Conservation (phyloP, 768 basidiomycete species). For the Obba rivulosa region DNA sequence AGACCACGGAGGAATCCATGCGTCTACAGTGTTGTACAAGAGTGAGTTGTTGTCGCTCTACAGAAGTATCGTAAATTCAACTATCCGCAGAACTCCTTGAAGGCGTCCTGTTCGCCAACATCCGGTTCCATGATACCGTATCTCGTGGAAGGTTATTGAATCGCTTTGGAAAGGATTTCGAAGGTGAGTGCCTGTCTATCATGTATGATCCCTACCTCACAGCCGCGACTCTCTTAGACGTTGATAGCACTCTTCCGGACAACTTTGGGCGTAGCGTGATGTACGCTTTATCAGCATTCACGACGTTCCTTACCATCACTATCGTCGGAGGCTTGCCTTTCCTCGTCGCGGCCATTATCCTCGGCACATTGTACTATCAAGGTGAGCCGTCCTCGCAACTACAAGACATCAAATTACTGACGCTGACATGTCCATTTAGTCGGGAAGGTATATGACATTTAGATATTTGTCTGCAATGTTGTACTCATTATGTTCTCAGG, state of each 20-base stretch:
- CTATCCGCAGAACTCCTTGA: slow-evolving; percentile 54
- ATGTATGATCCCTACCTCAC: slow-evolving; percentile 3
- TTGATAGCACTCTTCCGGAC: slow-evolving; percentile 80
- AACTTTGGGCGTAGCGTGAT: slow-evolving; percentile 78
- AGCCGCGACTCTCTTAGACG: slow-evolving; percentile 38
- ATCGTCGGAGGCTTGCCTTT: slow-evolving; percentile 78
- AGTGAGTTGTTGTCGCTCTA: slow-evolving; percentile 27
- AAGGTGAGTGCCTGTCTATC: slow-evolving; percentile 35
- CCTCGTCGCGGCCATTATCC: slow-evolving; percentile 47
- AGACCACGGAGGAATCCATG: slow-evolving; percentile 66
- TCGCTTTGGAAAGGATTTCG: slow-evolving; percentile 87
- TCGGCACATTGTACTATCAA: slow-evolving; percentile 66
- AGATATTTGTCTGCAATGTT: neutral
- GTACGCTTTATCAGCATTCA: slow-evolving; percentile 61
- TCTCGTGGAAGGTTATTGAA: slow-evolving; percentile 81
- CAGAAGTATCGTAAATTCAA: slow-evolving; percentile 11
- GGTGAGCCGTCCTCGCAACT: slow-evolving; percentile 37
- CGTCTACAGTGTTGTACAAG: slow-evolving; percentile 73
- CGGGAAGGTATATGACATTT: slow-evolving; percentile 32
- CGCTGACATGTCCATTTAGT: slow-evolving; percentile 15
- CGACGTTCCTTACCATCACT: slow-evolving; percentile 71
- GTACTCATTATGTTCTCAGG: slow-evolving; percentile 17
- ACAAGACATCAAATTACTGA: neutral
- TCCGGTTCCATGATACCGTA: slow-evolving; percentile 91
- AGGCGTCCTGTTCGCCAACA: slow-evolving; percentile 77